A percentile compares a stretch with the other conserved stretches of the same genome.
Evolutionary conservation across 345 rosid species (phyloP).

Genomic region (Combretum micranthum): DNA sequence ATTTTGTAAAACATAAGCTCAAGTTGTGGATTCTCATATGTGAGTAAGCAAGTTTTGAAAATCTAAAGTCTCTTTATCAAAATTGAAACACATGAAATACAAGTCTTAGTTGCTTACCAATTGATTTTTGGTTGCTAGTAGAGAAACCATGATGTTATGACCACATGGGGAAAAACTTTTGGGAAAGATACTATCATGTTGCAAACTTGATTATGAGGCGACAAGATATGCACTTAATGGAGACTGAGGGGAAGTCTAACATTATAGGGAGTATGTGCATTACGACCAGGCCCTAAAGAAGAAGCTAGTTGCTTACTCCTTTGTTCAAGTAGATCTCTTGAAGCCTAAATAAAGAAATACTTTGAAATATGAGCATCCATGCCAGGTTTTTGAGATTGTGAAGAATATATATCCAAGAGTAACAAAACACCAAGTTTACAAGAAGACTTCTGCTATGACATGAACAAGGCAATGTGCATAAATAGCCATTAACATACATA

Average conservation of each 20-base stretch:
- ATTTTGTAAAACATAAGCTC: too few relatives aligned
- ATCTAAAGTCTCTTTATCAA: neutral
- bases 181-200: conserved; percentile 40
- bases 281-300: conserved; percentile 48
- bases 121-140: conserved; percentile 41
- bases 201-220: conserved; percentile 34
- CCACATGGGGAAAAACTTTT: conserved; percentile 44
- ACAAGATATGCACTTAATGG: conserved; percentile 32
- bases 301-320: conserved; percentile 47
- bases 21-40: too few relatives aligned
- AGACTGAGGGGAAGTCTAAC: conserved; percentile 47
- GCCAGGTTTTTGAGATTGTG: too few relatives aligned
- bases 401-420: too few relatives aligned
- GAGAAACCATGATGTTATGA: conserved; percentile 43
- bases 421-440: too few relatives aligned
- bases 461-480: too few relatives aligned
- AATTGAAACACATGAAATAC: neutral
- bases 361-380: conserved; percentile 1
- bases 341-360: conserved; percentile 27
- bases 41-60: too few relatives aligned
- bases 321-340: conserved; percentile 39
- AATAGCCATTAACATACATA: too few relatives aligned
- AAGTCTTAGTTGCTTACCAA: conserved; percentile 19
- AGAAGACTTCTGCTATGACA: too few relatives aligned
- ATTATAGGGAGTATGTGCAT: conserved; percentile 47